Base-by-base conservation (phyloP, 352 stramenopile species). In the Pythium phragmiticola region DNA sequence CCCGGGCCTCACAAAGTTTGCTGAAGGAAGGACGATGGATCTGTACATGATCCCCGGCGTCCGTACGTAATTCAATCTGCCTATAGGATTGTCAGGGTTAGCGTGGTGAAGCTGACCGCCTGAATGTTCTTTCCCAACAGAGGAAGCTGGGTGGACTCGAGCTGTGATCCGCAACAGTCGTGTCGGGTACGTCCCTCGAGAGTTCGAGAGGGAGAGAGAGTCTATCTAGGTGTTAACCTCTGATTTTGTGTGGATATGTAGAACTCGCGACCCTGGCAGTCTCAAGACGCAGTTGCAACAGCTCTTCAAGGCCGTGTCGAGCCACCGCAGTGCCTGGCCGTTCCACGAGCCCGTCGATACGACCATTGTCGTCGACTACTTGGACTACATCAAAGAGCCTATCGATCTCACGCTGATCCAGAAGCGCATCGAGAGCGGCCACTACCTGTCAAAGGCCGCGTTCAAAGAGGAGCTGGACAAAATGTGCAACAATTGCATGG, bases 401-500 rank as follows among this genome's bases (percentile, higher is more conserved):
- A 96, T 99, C n/a, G 87, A 95, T 55, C 73, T 96, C 34, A 77
- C 88, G 61, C 69, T 92, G 34, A 89, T 94, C 52, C 78, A 83
- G 48, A 95, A 94, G 68, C 80, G 84, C 28, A 92, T 95, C 39
- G 87, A 94, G 48, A 84, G 70, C 43, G 84, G 88, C 3, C 52
- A 75, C 52, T 99, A 99, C 76, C 74, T 92, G 37, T 95, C 82
- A 13, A 98, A 97, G 60, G 70, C 90, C 47, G 87, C 88, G 61
- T 84, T 99, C 53, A 93, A 97, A 65, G 78, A 83, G 12, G 97
- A 99, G 60, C 73, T 99, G 52, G 82, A 97, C 62, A 87, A 91
- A 45, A 99, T 99, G 94, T 96, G 94, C 61, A 84, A 96, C 69
- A 99, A 99, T 76, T 99, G 96, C 76, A 98, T 90, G 64, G 68